Evolutionary conservation across 2,329 filamentous ascomycete genomes (phyloP).

Genomic region (Rhynchosporium agropyri): DNA sequence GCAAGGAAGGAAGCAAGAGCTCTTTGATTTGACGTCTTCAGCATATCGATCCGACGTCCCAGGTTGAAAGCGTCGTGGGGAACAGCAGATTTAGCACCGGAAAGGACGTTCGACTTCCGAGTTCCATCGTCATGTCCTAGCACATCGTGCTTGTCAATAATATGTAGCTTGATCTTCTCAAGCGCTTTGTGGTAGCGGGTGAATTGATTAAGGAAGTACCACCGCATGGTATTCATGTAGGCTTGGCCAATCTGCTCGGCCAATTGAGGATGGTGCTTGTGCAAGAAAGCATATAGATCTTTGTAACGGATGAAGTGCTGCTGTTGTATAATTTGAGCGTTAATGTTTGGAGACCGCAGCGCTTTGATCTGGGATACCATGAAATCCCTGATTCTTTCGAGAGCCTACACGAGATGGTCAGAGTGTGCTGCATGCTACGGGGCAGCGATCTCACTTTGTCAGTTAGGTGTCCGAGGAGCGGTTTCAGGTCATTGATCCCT

Average conservation of each 20-base stretch:
- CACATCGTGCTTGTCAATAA: conserved; percentile 80
- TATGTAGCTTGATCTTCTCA: conserved; percentile 80
- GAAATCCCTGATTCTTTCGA: conserved; percentile 92
- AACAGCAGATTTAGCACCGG: conserved; percentile 53
- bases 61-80: conserved; percentile 88
- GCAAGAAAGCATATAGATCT: conserved; percentile 83
- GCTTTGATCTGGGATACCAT: conserved; percentile 94
- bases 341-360: conserved; percentile 90
- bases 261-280: conserved; percentile 78
- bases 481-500: conserved; percentile 80
- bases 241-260: conserved; percentile 89
- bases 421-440: conserved; percentile 13
- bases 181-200: conserved; percentile 82
- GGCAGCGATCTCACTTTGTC: conserved; percentile 61
- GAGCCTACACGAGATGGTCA: conserved; percentile 56
- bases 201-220: conserved; percentile 96
- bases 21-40: conserved; percentile 71
- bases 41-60: conserved; percentile 80
- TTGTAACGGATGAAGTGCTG: conserved; percentile 88
- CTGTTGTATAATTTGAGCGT: conserved; percentile 95
- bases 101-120: conserved; percentile 63
- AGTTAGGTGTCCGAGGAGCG: conserved; percentile 80
- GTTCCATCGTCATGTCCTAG: conserved; percentile 76
- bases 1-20: conserved; percentile 87
- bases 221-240: conserved; percentile 97